Base-by-base conservation (phyloP, 176 grass and related monocot genomes). In the Oryza glumipatula region DNA sequence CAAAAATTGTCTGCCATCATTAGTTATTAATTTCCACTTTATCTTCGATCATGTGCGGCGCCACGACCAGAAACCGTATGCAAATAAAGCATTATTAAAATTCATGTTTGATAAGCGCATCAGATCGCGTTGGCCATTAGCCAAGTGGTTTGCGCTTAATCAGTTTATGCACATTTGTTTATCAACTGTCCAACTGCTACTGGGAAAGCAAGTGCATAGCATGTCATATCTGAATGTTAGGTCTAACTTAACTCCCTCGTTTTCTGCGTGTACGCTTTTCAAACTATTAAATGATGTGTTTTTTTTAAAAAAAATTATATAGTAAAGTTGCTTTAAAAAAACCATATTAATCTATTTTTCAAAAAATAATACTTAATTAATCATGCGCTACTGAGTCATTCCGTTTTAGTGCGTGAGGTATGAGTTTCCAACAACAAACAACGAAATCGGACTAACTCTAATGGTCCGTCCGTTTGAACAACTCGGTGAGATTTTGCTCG, bases 91-190 rank as follows among this genome's bases (percentile, higher is more conserved):
- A 33, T 58, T 58, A 8, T 41, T 7, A 21, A 21, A 56, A 58
- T 70, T 84, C 35, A 26, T 89, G 76, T 70, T 49, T 9, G 26
- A 85, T 52, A 65, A 67, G 83, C 54, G 78, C 51, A 22, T 82
- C 28, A 3, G 38, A 70, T 76, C 76, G 39, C 39, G 12, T 36
- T 90, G 83, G 79, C 84, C 88, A 90, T 83, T 90, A 86, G 46
- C 44, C 35, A 68, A 83, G 74, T 82, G 79, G 84, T 16, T 67
- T 60, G 58, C 32, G 6, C 21, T 63, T 23, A 63, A 63, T 63
- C 58, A 63, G 51, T 30, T 48, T 79, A 68, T 26, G 3, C 15
- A 60, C 67, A n/a, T 73, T 86, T 12, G 78, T 77, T 82, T 69
- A 68, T 74, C 74, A 63, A 24, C 61, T 33, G 68, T 43, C 68